Evolutionary conservation across 108 stramenopile species (phyloP), one percentile per base, ranked within the genome.

Genomic region (Cylindrotheca fusiformis): DNA sequence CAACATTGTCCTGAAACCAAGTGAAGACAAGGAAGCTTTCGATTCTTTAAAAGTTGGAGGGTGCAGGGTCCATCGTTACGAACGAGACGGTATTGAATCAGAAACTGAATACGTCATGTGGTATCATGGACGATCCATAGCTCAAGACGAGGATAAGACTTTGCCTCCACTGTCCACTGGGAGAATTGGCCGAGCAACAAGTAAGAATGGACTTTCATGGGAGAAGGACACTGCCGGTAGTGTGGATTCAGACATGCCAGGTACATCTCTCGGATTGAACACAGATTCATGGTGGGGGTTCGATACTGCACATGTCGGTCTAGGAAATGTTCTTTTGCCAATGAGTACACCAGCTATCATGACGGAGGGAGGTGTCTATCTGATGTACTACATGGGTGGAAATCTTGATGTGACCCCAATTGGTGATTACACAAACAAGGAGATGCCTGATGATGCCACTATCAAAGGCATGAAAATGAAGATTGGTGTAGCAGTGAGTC

Each of bases 331-430:
- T 0, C 53, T 91, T 30, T 52, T 96, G 47, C 93, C 91, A 46
- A 94, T 94, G 84, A 76, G 64, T 32, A 88, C 82, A 3, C 88
- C 91, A 2, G 81, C 87, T 3, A 88, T 94, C 12, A 63, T 84
- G 49, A 80, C 82, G 44, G 91, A 93, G 52, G 87, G 91, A 18
- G 91, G 91, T 26, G 88, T 94, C 22, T 96, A 96, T 59, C 59
- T 96, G 32, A 91, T 93, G 91, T 96, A 96, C 63, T 93, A 90
- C 59, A 83, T 91, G 70, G 95, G 95, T 45, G 95, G 95, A 28
- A 86, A 70, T 58, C 78, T 74, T 46, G 91, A 93, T 54, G 93
- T 91, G 68, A 86, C 86, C 6, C 62, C 65, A 2, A 71, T 90
- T 45, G 68, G 45, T 0, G 60, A 78, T 18, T 90, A 86, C 67